phyloP scores from a whole-genome alignment of 257 asterid genomes.

The Solanum bukasovii region DNA sequence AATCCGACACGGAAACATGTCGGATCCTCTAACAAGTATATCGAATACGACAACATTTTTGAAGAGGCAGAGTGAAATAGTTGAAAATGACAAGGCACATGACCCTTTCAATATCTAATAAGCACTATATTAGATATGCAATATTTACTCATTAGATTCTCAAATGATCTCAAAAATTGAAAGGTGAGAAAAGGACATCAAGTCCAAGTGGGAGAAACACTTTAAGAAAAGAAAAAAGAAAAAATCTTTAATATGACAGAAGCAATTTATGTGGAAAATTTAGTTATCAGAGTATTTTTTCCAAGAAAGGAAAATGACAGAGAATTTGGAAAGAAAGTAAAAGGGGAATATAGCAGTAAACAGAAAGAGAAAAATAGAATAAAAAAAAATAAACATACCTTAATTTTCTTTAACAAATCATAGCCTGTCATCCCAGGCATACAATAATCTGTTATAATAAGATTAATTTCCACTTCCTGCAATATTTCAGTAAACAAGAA shows the following conservation, averaged over 20 bases:
- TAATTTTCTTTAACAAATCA: constrained; percentile 19
- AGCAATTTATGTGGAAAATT: not conserved
- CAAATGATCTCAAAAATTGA: not conserved
- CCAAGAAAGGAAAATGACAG: not conserved
- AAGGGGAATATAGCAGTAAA: not conserved
- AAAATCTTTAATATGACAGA: not conserved
- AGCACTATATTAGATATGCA: not conserved
- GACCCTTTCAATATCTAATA: not conserved
- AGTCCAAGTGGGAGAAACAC: not conserved
- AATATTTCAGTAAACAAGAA: not conserved
- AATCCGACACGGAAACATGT: not conserved
- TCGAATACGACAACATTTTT: not conserved
- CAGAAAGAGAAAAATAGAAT: not conserved
- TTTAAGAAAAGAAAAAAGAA: not conserved
- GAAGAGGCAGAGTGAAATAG: not conserved
- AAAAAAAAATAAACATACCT: not conserved
- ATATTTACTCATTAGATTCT: not conserved
- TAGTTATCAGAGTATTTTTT: not conserved
- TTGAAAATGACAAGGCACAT: not conserved
- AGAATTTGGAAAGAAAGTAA: not conserved
- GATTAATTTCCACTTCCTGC: constrained; percentile 17
- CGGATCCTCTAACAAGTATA: too few relatives aligned
- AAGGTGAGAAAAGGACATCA: not conserved
- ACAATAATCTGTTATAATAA: constrained; percentile 21
- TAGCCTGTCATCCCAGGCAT: constrained; percentile 37